Evolutionary conservation across 2,329 filamentous ascomycete genomes (phyloP).

Genomic region (Cordyceps pruinosa): DNA sequence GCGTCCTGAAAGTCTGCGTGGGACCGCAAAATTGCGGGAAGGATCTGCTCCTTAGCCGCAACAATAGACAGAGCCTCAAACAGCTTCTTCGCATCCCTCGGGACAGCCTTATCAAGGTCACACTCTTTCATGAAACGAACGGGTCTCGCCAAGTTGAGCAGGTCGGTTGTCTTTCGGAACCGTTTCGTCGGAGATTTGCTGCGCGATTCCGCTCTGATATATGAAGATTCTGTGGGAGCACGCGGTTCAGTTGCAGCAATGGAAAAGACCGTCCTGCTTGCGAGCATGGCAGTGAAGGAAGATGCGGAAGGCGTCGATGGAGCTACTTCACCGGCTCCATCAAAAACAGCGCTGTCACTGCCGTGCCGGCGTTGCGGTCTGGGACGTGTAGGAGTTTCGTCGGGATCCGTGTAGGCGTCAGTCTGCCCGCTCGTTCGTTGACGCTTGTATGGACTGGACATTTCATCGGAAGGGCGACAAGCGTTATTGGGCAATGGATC

Average conservation of each 20-base stretch:
- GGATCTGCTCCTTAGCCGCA: not conserved
- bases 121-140: not conserved
- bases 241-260: not conserved
- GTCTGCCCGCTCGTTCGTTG: no score
- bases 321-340: no score
- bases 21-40: not conserved
- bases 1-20: not conserved
- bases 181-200: not conserved
- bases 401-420: no score
- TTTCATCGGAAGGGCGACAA: no score
- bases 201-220: not conserved
- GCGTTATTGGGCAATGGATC: no score
- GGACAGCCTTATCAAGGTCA: not conserved
- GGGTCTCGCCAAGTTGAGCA: not conserved
- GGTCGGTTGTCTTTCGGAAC: not conserved
- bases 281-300: not conserved
- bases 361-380: no score
- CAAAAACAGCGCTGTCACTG: no score
- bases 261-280: not conserved
- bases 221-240: not conserved
- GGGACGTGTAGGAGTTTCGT: no score
- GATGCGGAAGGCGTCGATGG: not conserved
- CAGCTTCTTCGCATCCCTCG: not conserved
- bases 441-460: no score
- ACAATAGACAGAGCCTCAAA: not conserved